These are phyloP conservation scores for Withania somnifera DNA, from an alignment of 305 asterid genomes.

Conservation along the genomic window DNA sequence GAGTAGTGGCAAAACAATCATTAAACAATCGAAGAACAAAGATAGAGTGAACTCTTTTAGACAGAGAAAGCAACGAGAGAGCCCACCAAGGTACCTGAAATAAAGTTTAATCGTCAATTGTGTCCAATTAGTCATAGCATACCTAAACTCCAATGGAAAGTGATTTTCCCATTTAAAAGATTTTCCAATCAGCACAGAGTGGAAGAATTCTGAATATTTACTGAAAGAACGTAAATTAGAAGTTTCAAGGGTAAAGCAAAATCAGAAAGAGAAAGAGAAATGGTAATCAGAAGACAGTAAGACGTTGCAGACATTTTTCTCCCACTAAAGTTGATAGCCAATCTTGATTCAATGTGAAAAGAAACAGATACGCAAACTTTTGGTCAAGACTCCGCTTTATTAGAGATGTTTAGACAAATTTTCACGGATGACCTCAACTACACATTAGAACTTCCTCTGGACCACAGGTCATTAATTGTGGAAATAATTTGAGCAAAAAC, in stretches of 20 bases:
- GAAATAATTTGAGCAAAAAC: background rate
- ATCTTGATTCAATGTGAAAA: background rate
- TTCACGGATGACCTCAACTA: background rate
- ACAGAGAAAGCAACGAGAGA: conserved; percentile 61
- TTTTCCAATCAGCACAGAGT: background rate
- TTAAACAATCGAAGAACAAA: conserved; percentile 92
- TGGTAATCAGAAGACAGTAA: background rate
- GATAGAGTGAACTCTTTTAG: conserved; percentile 85
- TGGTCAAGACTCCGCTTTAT: background rate
- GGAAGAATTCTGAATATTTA: background rate
- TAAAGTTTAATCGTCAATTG: background rate
- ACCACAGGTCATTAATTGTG: background rate
- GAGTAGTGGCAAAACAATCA: conserved; percentile 90
- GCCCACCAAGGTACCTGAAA: conserved; percentile 99
- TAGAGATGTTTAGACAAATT: background rate
- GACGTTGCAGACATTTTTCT: background rate
- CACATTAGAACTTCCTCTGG: background rate
- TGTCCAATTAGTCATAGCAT: background rate
- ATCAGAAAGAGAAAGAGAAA: background rate
- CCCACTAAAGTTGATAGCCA: background rate
- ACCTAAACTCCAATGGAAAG: background rate
- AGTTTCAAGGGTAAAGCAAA: background rate
- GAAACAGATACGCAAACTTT: background rate
- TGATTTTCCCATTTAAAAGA: background rate
- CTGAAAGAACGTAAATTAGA: background rate